phyloP scores from a whole-genome alignment of 768 basidiomycete genomes.

The Melanogaster broomeanus region DNA sequence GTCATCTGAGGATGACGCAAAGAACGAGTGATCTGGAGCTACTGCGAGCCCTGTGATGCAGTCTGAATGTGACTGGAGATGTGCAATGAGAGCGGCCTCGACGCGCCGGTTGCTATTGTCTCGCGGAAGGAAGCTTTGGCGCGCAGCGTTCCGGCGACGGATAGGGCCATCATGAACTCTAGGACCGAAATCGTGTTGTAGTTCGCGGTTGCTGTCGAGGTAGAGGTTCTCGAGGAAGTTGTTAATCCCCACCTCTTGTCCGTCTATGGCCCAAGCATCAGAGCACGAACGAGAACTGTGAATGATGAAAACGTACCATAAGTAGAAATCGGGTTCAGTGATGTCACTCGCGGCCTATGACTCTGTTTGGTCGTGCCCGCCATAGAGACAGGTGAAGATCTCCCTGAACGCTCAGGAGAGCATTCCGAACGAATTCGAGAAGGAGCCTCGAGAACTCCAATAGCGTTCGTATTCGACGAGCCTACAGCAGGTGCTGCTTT shows the following conservation, averaged over 20 bases:
- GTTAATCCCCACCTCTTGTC: slow-evolving; percentile 87
- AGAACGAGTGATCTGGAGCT: slow-evolving; percentile 93
- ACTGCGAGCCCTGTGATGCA: slow-evolving; percentile 80
- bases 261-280: slow-evolving; percentile 53
- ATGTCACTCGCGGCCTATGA: slow-evolving; percentile 48
- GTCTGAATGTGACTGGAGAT: slow-evolving; percentile 82
- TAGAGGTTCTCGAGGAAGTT: slow-evolving; percentile 89
- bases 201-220: slow-evolving; percentile 81
- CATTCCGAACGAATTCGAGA: slow-evolving; percentile 64
- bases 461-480: slow-evolving; percentile 80
- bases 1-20: slow-evolving; percentile 92
- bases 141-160: slow-evolving; percentile 70
- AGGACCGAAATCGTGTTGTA: slow-evolving; percentile 91
- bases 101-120: slow-evolving; percentile 61
- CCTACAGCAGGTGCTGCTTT: slow-evolving; percentile 92
- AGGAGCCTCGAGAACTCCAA: slow-evolving; percentile 80
- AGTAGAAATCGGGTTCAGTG: slow-evolving; percentile 63
- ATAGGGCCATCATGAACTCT: slow-evolving; percentile 80
- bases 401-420: slow-evolving; percentile 72
- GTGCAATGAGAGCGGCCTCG: slow-evolving; percentile 81
- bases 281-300: not conserved
- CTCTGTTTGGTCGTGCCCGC: slow-evolving; percentile 54
- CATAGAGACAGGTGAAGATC: slow-evolving; percentile 73
- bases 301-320: slow-evolving; percentile 52
- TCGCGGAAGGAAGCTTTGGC: slow-evolving; percentile 67